phyloP scores from a whole-genome alignment of 352 stramenopile species.

The Phytophthora hibernalis region DNA sequence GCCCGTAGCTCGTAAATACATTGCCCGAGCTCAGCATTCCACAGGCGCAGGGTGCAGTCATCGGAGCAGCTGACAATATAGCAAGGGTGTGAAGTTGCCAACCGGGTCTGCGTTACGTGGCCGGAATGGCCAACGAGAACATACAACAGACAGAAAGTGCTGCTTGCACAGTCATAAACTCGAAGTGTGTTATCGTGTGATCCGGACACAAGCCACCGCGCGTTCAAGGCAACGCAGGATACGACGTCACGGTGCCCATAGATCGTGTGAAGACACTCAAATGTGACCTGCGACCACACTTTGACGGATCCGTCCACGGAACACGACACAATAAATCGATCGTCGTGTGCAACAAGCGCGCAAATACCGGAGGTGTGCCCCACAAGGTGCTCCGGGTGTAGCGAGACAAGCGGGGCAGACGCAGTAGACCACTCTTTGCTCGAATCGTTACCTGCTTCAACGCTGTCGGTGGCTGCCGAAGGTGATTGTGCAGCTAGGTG shows the following conservation, averaged over 20 bases:
- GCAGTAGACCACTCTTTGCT: conserved; percentile 23
- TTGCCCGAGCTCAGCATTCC: conserved; percentile 50
- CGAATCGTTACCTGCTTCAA: conserved; percentile 17
- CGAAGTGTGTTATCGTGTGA: conserved; percentile 72
- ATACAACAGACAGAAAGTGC: conserved; percentile 51
- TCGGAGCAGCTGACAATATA: conserved; percentile 68
- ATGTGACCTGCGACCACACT: conserved; percentile 66
- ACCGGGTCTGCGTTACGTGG: conserved; percentile 63
- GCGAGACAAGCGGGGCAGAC: conserved; percentile 16
- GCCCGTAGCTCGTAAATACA: conserved; percentile 49
- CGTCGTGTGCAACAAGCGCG: conserved; percentile 54
- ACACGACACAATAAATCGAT: conserved; percentile 68
- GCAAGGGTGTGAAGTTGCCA: conserved; percentile 31
- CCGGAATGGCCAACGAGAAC: conserved; percentile 56
- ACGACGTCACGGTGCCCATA: conserved; percentile 73
- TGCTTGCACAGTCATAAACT: conserved; percentile 47
- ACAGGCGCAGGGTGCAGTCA: conserved; percentile 66
- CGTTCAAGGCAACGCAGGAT: conserved; percentile 58
- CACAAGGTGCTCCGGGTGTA: conserved; percentile 51
- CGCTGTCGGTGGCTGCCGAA: background rate
- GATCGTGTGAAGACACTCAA: conserved; percentile 67
- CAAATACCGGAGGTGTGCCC: conserved; percentile 72
- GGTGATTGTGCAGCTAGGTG: conserved; percentile 11
- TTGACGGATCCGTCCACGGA: conserved; percentile 77
- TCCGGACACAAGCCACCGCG: conserved; percentile 68